Conservation (phyloP, 2,329 filamentous ascomycete genomes). For the Colletotrichum tropicicola region DNA sequence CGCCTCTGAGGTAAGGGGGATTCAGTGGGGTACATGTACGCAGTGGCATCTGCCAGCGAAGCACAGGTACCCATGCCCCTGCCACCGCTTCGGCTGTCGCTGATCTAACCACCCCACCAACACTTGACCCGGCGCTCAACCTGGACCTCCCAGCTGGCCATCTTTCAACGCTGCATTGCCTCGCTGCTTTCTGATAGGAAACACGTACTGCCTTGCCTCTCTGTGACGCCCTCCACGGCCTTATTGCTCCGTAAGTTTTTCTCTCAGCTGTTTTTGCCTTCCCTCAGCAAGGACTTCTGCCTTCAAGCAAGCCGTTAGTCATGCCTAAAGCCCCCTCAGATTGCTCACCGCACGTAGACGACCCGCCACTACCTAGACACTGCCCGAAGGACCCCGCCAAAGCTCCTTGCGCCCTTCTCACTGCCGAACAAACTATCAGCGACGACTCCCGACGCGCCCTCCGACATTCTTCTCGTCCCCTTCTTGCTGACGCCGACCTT, state of each 20-base stretch:
- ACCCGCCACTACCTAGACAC: constrained; percentile 6
- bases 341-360: constrained; percentile 25
- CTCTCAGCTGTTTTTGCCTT: not conserved
- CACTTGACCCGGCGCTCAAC: not conserved
- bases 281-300: not conserved
- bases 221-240: not conserved
- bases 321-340: not conserved
- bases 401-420: constrained; percentile 14
- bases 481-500: not conserved
- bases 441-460: not conserved
- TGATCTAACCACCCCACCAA: constrained; percentile 25
- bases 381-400: constrained; percentile 22
- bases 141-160: constrained; percentile 11
- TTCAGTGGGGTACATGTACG: not conserved
- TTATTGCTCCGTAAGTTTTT: not conserved
- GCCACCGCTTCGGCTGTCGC: constrained; percentile 1
- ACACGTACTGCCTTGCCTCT: not conserved
- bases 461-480: not conserved
- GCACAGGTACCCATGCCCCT: constrained; percentile 5
- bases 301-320: not conserved
- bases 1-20: not conserved
- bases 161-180: not conserved
- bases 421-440: constrained; percentile 1
- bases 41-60: not conserved
- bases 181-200: not conserved